Conservation (phyloP, 164 flowering plant genomes). For the Chloranthus sessilifolius region DNA sequence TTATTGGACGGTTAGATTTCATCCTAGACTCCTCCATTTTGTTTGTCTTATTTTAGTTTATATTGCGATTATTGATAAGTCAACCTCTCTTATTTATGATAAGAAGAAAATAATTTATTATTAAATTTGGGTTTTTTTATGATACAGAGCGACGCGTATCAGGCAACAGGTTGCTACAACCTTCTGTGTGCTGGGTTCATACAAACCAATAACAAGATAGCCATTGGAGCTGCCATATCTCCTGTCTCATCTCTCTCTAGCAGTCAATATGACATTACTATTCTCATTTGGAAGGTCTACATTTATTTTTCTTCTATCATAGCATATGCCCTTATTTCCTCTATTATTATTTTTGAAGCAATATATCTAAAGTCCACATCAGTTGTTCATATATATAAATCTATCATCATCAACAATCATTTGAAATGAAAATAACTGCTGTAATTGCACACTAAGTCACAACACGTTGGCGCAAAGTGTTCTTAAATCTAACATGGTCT, state of each 20-base stretch:
- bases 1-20: slow-evolving; percentile 91
- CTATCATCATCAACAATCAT: no score
- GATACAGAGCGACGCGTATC: slow-evolving; percentile 84
- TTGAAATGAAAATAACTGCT: no score
- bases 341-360: no score
- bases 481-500: no score
- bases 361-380: no score
- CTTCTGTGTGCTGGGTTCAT: slow-evolving; percentile 93
- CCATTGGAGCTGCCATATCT: slow-evolving; percentile 96
- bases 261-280: slow-evolving; percentile 86
- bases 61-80: not conserved
- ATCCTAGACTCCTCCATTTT: slow-evolving; percentile 1
- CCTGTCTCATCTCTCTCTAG: slow-evolving; percentile 69
- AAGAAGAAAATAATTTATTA: not conserved
- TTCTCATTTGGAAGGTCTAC: slow-evolving; percentile 87
- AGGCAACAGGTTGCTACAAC: slow-evolving; percentile 95
- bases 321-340: no score
- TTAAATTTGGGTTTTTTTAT: not conserved
- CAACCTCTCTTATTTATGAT: slow-evolving; percentile 9
- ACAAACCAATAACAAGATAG: slow-evolving; percentile 74
- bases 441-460: no score
- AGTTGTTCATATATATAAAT: no score
- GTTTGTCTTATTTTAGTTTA: not conserved
- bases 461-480: no score
- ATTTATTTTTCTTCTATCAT: not conserved